Evolutionary conservation across 305 asterid species (phyloP).

Genomic region (Rubia occidens): DNA sequence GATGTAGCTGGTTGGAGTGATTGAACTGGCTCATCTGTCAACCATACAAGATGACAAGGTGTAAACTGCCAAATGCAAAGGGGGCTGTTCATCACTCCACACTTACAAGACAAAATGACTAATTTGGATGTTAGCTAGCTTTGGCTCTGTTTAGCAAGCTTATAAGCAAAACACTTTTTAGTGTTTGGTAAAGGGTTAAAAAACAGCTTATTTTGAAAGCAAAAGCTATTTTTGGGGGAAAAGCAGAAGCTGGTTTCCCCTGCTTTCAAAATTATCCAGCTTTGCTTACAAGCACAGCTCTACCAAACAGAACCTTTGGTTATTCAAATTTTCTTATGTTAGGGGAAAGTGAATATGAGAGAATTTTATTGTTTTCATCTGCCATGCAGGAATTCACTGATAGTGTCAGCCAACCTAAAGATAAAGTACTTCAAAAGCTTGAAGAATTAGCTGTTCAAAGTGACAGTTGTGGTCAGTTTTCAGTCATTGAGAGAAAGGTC

Average conservation of each 20-base stretch:
- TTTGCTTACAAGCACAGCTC: too few species aligned
- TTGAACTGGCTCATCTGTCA: background rate
- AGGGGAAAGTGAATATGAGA: background rate
- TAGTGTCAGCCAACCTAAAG: slow-evolving; percentile 14
- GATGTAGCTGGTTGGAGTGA: background rate
- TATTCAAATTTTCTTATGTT: background rate
- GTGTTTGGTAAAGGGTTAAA: too few species aligned
- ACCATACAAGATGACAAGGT: background rate
- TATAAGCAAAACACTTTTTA: too few species aligned
- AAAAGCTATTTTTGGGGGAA: too few species aligned
- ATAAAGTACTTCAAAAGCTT: slow-evolving; percentile 18
- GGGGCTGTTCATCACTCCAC: background rate
- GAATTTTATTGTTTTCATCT: background rate
- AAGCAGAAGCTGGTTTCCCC: too few species aligned
- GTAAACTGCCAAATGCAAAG: background rate
- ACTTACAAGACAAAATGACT: background rate
- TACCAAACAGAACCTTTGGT: too few species aligned
- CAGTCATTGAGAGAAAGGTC: slow-evolving; percentile 19
- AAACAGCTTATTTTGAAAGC: too few species aligned
- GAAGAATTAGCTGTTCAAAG: slow-evolving; percentile 14
- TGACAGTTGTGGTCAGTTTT: slow-evolving; percentile 20
- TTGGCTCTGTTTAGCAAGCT: too few species aligned
- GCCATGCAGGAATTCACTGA: slow-evolving; percentile 15
- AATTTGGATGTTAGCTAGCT: background rate
- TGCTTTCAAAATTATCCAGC: too few species aligned